These are phyloP conservation scores for Saccharomyces hybrid DNA, from an alignment of 1,139 yeast genomes.

Conservation along the genomic window DNA sequence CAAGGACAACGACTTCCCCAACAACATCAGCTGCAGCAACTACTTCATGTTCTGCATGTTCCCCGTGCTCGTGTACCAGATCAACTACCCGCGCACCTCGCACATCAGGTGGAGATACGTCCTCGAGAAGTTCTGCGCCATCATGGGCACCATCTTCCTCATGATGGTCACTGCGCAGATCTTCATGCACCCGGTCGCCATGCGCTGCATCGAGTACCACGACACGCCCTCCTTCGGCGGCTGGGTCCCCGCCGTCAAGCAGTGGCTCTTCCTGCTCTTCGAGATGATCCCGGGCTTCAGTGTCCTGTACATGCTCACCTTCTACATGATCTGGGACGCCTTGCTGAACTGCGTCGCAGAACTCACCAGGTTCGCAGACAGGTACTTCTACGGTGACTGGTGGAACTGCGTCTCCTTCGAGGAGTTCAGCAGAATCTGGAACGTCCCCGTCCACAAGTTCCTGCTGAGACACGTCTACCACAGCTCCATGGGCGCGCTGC, in stretches of 20 bases:
- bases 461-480: conserved; percentile 84
- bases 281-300: conserved; percentile 74
- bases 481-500: conserved; percentile 65
- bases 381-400: conserved; percentile 89
- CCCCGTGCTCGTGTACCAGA: conserved; percentile 72
- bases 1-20: conserved; percentile 45
- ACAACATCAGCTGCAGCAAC: conserved; percentile 52
- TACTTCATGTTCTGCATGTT: conserved; percentile 70
- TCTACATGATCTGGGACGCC: conserved; percentile 89
- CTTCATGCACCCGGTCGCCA: conserved; percentile 60
- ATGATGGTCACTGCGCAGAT: conserved; percentile 75
- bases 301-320: conserved; percentile 60
- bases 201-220: conserved; percentile 40
- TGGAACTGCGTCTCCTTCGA: conserved; percentile 91
- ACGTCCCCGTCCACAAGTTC: conserved; percentile 80
- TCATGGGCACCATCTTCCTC: conserved; percentile 69
- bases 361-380: conserved; percentile 68
- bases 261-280: conserved; percentile 54
- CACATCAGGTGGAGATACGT: conserved; percentile 60
- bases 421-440: conserved; percentile 86
- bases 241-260: conserved; percentile 44
- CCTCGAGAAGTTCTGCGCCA: conserved; percentile 56
- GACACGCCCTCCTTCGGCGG: conserved; percentile 32
- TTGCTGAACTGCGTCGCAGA: conserved; percentile 80
- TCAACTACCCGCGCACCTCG: conserved; percentile 66